These are phyloP conservation scores for Myxozyma vanderwaltii DNA, from an alignment of 805 yeast genomes.

Conservation along the genomic window DNA sequence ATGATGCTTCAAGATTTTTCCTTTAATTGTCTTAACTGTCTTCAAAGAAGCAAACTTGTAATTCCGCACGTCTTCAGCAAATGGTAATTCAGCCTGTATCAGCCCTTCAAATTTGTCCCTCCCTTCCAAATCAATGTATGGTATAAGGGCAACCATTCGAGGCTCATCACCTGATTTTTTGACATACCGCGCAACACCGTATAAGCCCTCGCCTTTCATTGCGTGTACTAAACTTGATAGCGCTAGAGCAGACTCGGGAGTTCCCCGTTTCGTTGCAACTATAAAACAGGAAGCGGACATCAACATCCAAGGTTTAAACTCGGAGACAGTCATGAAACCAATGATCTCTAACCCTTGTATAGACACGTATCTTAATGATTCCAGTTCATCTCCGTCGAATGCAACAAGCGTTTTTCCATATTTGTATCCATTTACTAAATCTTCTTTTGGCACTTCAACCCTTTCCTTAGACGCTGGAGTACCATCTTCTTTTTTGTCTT, in stretches of 20 bases:
- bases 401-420: constrained; percentile 65
- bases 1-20: constrained; percentile 39
- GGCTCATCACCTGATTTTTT: constrained; percentile 45
- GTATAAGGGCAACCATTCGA: constrained; percentile 48
- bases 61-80: constrained; percentile 64
- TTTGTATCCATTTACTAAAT: constrained; percentile 61
- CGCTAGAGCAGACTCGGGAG: constrained; percentile 46
- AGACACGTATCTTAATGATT: constrained; percentile 49
- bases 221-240: constrained; percentile 56
- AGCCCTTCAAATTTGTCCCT: constrained; percentile 25
- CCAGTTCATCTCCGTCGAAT: constrained; percentile 52
- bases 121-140: constrained; percentile 17
- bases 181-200: constrained; percentile 68
- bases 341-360: constrained; percentile 62
- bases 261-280: constrained; percentile 46
- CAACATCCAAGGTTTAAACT: constrained; percentile 55
- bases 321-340: constrained; percentile 54
- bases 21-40: constrained; percentile 42
- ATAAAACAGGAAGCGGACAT: constrained; percentile 62
- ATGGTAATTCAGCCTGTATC: constrained; percentile 64
- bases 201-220: constrained; percentile 50
- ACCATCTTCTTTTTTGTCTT: constrained; percentile 43
- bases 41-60: constrained; percentile 54
- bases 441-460: constrained; percentile 44
- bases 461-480: constrained; percentile 57